Percentiles rank a stretch among this genome's conserved stretches.
Conservation (phyloP, 495 filamentous ascomycete species). For the Clohesyomyces aquaticus region DNA sequence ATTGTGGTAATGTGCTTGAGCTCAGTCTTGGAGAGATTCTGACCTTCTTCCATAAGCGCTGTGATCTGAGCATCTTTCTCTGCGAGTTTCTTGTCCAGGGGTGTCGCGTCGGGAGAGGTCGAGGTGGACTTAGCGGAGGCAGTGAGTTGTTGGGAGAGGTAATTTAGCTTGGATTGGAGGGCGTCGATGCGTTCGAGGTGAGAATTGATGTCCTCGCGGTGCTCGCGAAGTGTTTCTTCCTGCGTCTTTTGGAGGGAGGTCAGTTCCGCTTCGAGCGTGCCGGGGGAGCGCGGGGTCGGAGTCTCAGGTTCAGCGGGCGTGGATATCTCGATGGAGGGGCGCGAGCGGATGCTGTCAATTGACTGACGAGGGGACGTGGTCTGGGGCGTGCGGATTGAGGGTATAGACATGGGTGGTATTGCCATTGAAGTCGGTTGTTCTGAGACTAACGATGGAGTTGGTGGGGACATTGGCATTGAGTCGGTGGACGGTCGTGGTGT, state of each 20-base stretch:
- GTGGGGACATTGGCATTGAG: not conserved
- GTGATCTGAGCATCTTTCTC: conserved; percentile 92
- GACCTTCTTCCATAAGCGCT: conserved; percentile 87
- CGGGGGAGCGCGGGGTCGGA: conserved; percentile 26
- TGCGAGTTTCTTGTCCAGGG: conserved; percentile 72
- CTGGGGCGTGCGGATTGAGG: conserved; percentile 42
- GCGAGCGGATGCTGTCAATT: conserved; percentile 32
- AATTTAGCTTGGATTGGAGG: conserved; percentile 85
- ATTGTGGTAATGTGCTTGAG: conserved; percentile 79
- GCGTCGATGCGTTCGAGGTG: conserved; percentile 93
- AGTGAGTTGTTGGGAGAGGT: conserved; percentile 59
- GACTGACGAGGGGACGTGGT: conserved; percentile 38
- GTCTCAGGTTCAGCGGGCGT: conserved; percentile 51
- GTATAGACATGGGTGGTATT: conserved; percentile 30
- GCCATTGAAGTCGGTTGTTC: conserved; percentile 29
- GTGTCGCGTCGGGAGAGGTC: conserved; percentile 65
- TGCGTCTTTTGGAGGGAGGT: conserved; percentile 60
- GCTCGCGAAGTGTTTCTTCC: conserved; percentile 62
- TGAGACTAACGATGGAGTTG: conserved; percentile 8
- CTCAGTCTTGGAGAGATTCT: conserved; percentile 83
- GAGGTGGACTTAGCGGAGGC: conserved; percentile 68
- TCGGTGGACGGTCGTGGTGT: conserved; percentile 26
- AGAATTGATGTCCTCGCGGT: conserved; percentile 77
- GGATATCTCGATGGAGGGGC: conserved; percentile 36
- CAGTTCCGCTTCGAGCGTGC: conserved; percentile 41